Conservation (phyloP, 805 yeast genomes). For the Sugiyamaella mastotermitis region DNA sequence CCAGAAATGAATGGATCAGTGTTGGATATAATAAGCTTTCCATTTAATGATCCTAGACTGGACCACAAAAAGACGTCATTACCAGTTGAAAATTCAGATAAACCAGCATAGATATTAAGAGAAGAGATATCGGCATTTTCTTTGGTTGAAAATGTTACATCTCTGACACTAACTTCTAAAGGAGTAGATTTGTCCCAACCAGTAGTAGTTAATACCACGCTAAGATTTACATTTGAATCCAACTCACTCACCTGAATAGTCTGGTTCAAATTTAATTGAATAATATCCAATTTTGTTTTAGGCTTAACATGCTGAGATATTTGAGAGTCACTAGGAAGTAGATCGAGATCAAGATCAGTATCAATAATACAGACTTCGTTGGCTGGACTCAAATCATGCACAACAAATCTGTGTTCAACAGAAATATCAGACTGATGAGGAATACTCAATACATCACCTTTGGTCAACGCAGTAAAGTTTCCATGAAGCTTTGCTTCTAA, state of each 20-base stretch:
- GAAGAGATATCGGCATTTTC: too few relatives aligned
- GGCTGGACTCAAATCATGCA: conserved; percentile 37
- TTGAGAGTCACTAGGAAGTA: too few relatives aligned
- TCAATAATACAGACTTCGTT: conserved; percentile 48
- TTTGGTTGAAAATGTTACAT: too few relatives aligned
- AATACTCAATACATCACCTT: conserved; percentile 35
- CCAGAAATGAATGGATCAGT: too few relatives aligned
- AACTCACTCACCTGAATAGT: too few relatives aligned
- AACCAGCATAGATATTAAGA: conserved; percentile 17
- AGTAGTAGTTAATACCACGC: too few relatives aligned
- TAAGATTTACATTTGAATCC: too few relatives aligned
- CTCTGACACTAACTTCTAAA: too few relatives aligned
- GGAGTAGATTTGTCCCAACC: too few relatives aligned
- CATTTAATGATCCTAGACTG: background rate
- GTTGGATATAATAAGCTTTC: background rate
- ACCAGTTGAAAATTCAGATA: conserved; percentile 14
- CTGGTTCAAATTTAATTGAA: too few relatives aligned
- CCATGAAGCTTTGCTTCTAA: conserved; percentile 45
- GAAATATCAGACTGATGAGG: conserved; percentile 24
- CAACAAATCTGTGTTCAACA: conserved; percentile 23
- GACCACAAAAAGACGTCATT: background rate
- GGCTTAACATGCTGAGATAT: too few relatives aligned
- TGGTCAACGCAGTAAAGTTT: conserved; percentile 44
- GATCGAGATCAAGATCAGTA: conserved; percentile 44
- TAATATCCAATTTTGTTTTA: too few relatives aligned